A percentile compares a stretch with the other conserved stretches of the same genome.
phyloP scores from a whole-genome alignment of 164 flowering plant species.

The Berberis thunbergii region DNA sequence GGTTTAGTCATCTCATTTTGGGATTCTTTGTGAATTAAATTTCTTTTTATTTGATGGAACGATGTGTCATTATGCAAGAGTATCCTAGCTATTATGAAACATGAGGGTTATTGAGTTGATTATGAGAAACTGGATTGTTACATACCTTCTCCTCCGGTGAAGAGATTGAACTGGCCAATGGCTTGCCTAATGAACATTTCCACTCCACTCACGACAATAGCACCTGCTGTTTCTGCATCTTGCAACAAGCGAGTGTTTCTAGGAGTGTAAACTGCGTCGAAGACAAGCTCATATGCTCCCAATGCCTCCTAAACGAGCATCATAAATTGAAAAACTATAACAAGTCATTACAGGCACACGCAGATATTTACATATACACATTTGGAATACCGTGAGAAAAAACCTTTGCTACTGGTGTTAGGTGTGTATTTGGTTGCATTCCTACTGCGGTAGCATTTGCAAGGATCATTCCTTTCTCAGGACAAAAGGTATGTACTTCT shows the following conservation, averaged over 20 bases:
- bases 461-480: slow-evolving; percentile 49
- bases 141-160: slow-evolving; percentile 36
- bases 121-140: not conserved
- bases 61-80: not conserved
- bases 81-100: not conserved
- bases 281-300: slow-evolving; percentile 32
- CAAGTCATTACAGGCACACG: not conserved
- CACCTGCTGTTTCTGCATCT: slow-evolving; percentile 43
- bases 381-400: not conserved
- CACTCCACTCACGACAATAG: slow-evolving; percentile 35
- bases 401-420: slow-evolving; percentile 51
- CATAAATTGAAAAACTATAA: not conserved
- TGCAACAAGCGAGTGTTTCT: slow-evolving; percentile 35
- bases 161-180: slow-evolving; percentile 32
- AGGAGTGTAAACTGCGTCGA: slow-evolving; percentile 55
- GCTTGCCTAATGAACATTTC: slow-evolving; percentile 54
- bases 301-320: slow-evolving; percentile 26
- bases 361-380: not conserved
- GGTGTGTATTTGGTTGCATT: slow-evolving; percentile 41
- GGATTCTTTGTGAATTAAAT: no score
- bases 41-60: not conserved
- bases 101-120: not conserved
- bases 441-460: slow-evolving; percentile 53
- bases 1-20: no score
- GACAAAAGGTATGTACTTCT: slow-evolving; percentile 20